Evolutionary conservation across 2,329 filamentous ascomycete genomes (phyloP), one percentile per base, ranked within the genome.

Genomic region (Colletotrichum eleusines): DNA sequence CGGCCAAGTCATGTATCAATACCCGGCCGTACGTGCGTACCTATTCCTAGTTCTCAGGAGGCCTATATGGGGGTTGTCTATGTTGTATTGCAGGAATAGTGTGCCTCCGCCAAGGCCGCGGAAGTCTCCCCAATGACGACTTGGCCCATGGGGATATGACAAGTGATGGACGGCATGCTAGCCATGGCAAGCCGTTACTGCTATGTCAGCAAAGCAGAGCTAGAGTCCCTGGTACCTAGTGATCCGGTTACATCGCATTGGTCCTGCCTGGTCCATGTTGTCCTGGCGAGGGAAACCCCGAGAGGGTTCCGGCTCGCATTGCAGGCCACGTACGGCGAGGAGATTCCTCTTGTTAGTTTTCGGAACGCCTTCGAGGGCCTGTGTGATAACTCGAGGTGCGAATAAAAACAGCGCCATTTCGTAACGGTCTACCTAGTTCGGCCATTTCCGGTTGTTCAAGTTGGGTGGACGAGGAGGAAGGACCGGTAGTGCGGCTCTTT

Each of bases 91-190:
- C 46, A 68, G 58, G 9, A 38, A 18, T 38, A 58, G 38, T 42
- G 46, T 63, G 53, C 58, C 38, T 23, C 9, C 26, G 68, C 68
- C 68, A 71, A 68, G 64, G 12, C 64, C 68, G 68, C 68, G 68
- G 68, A 71, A 63, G 64, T 63, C 51, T 63, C 57, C 59, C 53
- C 58, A 68, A 48, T 38, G 42, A 63, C 44, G 58, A 71, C n/a
- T 35, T 59, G 46, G 38, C 8, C 51, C 11, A 3, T 38, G 28
- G 9, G 11, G 53, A 71, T 68, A 2, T 68, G 68, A 71, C 44
- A 63, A 59, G 23, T 63, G 58, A 71, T 20, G 35, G 8, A 46
- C 42, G 23, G 44, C 42, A 66, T 59, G 44, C 46, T 28, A 63
- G 44, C 65, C 63, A 58, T 63, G 57, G 57, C 63, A 66, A 35